Conservation (phyloP, 2,329 filamentous ascomycete genomes). For the Neonectria coccinea region DNA sequence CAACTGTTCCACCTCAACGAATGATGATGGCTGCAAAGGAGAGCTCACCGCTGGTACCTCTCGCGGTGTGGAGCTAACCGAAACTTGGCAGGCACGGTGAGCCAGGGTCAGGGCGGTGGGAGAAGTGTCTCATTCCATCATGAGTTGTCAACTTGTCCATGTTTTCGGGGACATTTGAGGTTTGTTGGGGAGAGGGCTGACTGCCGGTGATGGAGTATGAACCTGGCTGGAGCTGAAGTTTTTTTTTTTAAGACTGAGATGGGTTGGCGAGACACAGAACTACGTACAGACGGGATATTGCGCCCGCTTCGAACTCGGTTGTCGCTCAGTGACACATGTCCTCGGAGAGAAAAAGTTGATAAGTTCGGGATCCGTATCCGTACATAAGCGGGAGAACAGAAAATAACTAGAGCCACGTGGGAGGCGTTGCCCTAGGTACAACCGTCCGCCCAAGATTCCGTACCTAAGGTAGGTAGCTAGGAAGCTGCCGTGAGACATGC, state of each 20-base stretch:
- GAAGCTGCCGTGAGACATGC: conserved; percentile 38
- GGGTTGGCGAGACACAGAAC: not conserved
- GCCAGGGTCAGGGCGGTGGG: not conserved
- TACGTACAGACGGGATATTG: not conserved
- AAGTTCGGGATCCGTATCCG: conserved; percentile 32
- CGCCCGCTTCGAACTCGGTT: conserved; percentile 14
- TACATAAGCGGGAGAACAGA: conserved; percentile 40
- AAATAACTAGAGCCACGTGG: conserved; percentile 38
- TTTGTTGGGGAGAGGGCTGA: conserved; percentile 3
- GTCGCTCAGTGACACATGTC: conserved; percentile 29
- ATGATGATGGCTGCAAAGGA: conserved; percentile 3
- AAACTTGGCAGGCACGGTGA: conserved; percentile 4
- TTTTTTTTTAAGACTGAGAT: not conserved
- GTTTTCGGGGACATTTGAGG: conserved; percentile 3
- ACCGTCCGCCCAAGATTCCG: conserved; percentile 28
- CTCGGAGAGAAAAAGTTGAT: conserved; percentile 31
- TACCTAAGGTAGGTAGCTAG: conserved; percentile 16
- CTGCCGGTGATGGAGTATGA: not conserved
- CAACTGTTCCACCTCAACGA: conserved; percentile 11
- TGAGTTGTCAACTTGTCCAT: too few species aligned
- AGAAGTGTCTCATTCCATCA: too few species aligned
- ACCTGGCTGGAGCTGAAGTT: not conserved
- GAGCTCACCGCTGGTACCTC: conserved; percentile 21
- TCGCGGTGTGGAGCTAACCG: conserved; percentile 5
- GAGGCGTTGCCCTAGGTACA: conserved; percentile 34